Base-by-base conservation (phyloP, 441 rosid genomes). In the Adansonia rubrostipa region DNA sequence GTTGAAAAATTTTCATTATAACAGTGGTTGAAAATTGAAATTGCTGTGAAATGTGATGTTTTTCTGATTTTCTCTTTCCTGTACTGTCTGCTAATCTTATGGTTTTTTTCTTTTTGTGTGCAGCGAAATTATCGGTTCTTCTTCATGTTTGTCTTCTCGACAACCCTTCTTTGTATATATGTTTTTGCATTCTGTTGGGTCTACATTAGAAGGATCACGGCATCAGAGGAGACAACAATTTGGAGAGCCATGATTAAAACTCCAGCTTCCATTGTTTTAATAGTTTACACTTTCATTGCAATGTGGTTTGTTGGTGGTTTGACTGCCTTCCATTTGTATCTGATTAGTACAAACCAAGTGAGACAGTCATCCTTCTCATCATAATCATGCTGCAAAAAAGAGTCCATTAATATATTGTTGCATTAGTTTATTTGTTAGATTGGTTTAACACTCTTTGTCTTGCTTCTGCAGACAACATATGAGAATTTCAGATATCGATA, bases 231-330 rank as follows among this genome's bases (percentile, higher is more conserved):
- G 28, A 84, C 84, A 33, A 84, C 84, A 28, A 81, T 86, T 77
- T 86, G 90, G 93, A 88, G 84, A 50, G 91, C 89, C n/a, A 86
- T 88, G 90, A 80, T 82, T 74, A 87, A 84, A 68, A 70, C 74
- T 48, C 74, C 74, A 1, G 87, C 90, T 66, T 88, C 93, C 19
- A 87, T 88, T 79, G 86, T 87, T 67, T 74, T 90, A 71, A 84
- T 90, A 51, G 78, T 90, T 28, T 90, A 90, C 79, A 88, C 91
- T 6, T 90, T 90, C 82, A 88, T 90, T 40, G 75, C 88, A 0
- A 82, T 88, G 89, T 90, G 93, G 93, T 88, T 90, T 57, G 93
- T 90, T 56, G 93, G 91, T 51, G 93, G 93, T 77, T 87, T 90
- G 77, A 85, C 90, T 44, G 89, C 89, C 48, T 90, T 88, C 83